Evolutionary conservation across 2,329 filamentous ascomycete species (phyloP).

Genomic region (Fusarium vanettenii): DNA sequence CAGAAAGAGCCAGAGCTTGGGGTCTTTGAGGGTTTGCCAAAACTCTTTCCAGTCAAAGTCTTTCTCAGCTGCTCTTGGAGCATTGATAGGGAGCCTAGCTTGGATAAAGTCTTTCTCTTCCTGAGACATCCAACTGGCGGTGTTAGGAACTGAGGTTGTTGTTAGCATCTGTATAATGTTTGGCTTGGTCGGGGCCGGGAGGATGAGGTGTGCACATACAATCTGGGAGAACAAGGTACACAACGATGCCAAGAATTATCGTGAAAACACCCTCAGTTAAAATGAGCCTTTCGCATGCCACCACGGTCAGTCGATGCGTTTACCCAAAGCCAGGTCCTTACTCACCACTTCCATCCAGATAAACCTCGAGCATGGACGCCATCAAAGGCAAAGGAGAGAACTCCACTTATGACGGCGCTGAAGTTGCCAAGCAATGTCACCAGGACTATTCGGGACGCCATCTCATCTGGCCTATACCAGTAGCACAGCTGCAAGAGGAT

Average conservation of each 20-base stretch:
- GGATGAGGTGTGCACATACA: neutral
- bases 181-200: neutral
- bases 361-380: slow-evolving; percentile 47
- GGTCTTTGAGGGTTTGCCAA: slow-evolving; percentile 52
- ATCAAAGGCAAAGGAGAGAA: slow-evolving; percentile 58
- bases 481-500: slow-evolving; percentile 58
- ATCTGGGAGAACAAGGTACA: neutral
- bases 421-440: slow-evolving; percentile 49
- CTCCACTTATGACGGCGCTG: slow-evolving; percentile 53
- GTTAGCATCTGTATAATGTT: slow-evolving; percentile 33
- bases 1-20: slow-evolving; percentile 58
- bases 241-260: neutral
- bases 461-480: slow-evolving; percentile 61
- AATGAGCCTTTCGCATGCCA: neutral
- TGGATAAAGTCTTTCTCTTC: slow-evolving; percentile 61
- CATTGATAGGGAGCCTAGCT: slow-evolving; percentile 57
- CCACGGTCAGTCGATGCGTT: neutral
- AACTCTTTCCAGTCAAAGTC: slow-evolving; percentile 56
- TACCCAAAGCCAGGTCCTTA: neutral
- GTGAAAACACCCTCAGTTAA: neutral
- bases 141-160: slow-evolving; percentile 53
- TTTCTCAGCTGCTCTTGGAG: slow-evolving; percentile 54
- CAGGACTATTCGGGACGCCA: slow-evolving; percentile 36
- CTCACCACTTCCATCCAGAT: slow-evolving; percentile 46
- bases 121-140: slow-evolving; percentile 58